Conservation (phyloP, 2,329 filamentous ascomycete species). For the Monosporascus sp. region DNA sequence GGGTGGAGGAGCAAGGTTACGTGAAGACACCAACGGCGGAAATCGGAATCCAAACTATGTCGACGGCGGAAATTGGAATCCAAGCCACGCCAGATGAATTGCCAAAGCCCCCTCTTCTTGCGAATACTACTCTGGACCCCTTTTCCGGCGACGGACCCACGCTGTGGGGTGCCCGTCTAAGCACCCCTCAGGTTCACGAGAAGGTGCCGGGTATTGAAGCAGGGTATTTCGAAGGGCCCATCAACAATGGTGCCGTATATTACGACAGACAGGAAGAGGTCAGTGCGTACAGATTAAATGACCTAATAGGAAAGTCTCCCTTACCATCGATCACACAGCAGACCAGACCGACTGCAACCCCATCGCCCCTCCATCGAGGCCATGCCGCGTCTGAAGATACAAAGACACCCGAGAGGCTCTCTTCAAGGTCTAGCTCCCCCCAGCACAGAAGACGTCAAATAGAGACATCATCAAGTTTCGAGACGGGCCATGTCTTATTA, state of each 20-base stretch:
- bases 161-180: background rate
- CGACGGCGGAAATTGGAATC: background rate
- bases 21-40: background rate
- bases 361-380: conserved; percentile 10
- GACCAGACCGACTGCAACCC: conserved; percentile 2
- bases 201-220: background rate
- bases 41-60: background rate
- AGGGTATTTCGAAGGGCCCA: background rate
- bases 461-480: background rate
- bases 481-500: too few species aligned
- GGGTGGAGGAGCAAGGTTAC: background rate
- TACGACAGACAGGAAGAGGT: background rate
- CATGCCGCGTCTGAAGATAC: background rate
- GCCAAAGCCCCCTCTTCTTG: background rate
- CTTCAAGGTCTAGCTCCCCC: background rate
- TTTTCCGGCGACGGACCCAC: background rate
- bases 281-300: background rate
- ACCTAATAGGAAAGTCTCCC: background rate
- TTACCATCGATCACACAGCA: conserved; percentile 10
- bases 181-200: background rate
- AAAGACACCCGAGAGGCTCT: background rate
- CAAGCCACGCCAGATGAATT: background rate
- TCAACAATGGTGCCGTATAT: background rate
- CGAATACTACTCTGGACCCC: background rate
- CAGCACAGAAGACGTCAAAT: background rate